Conservation (phyloP, 345 rosid species). For the Camelina neglecta region DNA sequence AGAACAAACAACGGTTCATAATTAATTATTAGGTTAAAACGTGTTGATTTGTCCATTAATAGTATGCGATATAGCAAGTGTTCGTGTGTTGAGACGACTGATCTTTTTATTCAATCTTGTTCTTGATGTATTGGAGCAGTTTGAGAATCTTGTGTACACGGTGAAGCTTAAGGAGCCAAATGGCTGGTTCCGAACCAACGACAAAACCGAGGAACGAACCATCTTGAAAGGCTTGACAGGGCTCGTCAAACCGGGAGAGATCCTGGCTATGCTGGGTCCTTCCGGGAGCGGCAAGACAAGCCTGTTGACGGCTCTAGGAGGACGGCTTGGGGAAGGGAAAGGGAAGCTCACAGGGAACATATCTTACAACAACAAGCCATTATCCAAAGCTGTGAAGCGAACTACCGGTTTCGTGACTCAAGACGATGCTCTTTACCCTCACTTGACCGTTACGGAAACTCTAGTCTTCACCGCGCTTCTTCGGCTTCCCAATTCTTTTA, state of each 20-base stretch:
- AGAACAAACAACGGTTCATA: conserved; percentile 3
- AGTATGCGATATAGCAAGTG: background rate
- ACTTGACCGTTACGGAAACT: conserved; percentile 71
- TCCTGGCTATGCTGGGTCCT: conserved; percentile 66
- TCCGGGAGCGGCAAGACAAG: conserved; percentile 70
- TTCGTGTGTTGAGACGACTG: background rate
- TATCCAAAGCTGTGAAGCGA: conserved; percentile 51
- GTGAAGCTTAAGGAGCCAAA: conserved; percentile 41
- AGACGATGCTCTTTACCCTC: conserved; percentile 61
- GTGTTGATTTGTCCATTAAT: conserved; percentile 4
- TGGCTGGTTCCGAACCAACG: conserved; percentile 32
- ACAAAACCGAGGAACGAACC: conserved; percentile 46
- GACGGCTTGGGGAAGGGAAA: conserved; percentile 45
- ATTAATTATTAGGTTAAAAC: conserved; percentile 1
- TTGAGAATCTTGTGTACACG: conserved; percentile 60
- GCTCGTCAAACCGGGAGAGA: conserved; percentile 56
- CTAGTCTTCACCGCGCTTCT: conserved; percentile 77
- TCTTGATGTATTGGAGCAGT: conserved; percentile 45
- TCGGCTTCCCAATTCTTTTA: conserved; percentile 69
- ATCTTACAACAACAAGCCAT: conserved; percentile 54
- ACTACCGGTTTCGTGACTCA: conserved; percentile 66
- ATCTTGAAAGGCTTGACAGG: conserved; percentile 62
- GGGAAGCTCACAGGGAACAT: conserved; percentile 50
- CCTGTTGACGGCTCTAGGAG: conserved; percentile 58
- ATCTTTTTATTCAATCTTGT: conserved; percentile 18